phyloP scores from a whole-genome alignment of 2,329 filamentous ascomycete species.

The Penicillium janthinellum region DNA sequence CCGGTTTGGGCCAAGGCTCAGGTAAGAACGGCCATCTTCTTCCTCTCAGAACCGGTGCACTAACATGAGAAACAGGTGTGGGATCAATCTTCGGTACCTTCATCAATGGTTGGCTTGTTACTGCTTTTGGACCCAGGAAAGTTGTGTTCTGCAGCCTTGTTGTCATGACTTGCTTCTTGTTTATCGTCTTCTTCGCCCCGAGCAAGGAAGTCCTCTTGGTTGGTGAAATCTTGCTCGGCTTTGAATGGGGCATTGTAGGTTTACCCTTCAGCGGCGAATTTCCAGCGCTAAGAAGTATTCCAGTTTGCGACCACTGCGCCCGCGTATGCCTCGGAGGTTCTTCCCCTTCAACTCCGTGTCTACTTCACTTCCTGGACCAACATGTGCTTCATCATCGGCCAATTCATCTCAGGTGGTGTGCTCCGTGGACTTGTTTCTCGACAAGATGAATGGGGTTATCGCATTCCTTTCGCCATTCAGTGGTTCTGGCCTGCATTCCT shows the following conservation, averaged over 20 bases:
- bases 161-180: slow-evolving; percentile 27
- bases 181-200: slow-evolving; percentile 44
- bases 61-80: not conserved
- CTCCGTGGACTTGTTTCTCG: slow-evolving; percentile 35
- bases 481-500: slow-evolving; percentile 27
- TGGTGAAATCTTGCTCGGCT: slow-evolving; percentile 39
- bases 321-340: not conserved
- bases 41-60: not conserved
- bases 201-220: slow-evolving; percentile 36
- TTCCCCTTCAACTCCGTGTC: slow-evolving; percentile 24
- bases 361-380: slow-evolving; percentile 42
- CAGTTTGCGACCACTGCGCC: not conserved
- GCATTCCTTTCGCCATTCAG: slow-evolving; percentile 39
- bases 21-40: not conserved
- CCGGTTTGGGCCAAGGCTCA: not conserved
- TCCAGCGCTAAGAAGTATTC: not conserved
- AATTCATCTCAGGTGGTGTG: slow-evolving; percentile 41
- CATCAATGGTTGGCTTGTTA: not conserved
- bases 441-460: slow-evolving; percentile 25
- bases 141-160: not conserved
- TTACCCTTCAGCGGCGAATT: not conserved
- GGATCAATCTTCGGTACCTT: not conserved
- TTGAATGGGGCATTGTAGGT: slow-evolving; percentile 28
- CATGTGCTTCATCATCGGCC: slow-evolving; percentile 46
- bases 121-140: not conserved